Conservation (phyloP, 2,329 filamentous ascomycete genomes). For the Claviceps humidiphila region DNA sequence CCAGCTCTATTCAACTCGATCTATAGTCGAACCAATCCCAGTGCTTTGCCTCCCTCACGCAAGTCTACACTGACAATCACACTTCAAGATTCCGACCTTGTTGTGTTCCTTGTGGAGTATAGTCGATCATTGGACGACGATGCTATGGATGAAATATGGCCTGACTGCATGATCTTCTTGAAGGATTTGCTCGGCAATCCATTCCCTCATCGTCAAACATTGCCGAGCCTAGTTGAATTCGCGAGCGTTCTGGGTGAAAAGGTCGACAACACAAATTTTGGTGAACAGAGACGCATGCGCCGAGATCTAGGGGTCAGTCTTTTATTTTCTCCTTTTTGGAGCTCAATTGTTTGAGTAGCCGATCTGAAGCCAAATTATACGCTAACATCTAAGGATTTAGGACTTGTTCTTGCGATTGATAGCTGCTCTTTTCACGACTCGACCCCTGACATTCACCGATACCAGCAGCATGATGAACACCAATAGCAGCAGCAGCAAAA, state of each 20-base stretch:
- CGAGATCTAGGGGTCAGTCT: slow-evolving; percentile 62
- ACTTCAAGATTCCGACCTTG: slow-evolving; percentile 69
- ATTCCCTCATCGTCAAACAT: slow-evolving; percentile 81
- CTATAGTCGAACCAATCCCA: slow-evolving; percentile 83
- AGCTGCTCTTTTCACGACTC: slow-evolving; percentile 86
- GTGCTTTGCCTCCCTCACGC: slow-evolving; percentile 61
- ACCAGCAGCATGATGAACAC: slow-evolving; percentile 14
- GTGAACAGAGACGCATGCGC: slow-evolving; percentile 84
- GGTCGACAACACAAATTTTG: slow-evolving; percentile 95
- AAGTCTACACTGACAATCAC: slow-evolving; percentile 83
- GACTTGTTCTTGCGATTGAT: slow-evolving; percentile 81
- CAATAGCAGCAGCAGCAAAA: slow-evolving; percentile 3
- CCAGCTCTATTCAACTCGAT: slow-evolving; percentile 93
- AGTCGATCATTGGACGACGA: slow-evolving; percentile 85
- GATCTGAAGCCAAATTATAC: background rate
- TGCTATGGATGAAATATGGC: slow-evolving; percentile 96
- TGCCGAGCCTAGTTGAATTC: slow-evolving; percentile 78
- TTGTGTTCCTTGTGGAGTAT: slow-evolving; percentile 83
- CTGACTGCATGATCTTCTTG: slow-evolving; percentile 82
- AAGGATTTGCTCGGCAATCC: slow-evolving; percentile 85
- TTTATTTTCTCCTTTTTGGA: background rate
- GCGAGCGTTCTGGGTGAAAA: slow-evolving; percentile 84
- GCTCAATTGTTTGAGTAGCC: no score
- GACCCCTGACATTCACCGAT: slow-evolving; percentile 61
- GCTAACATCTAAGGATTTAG: slow-evolving; percentile 28